Percentiles rank a stretch among this genome's conserved stretches.
These are phyloP conservation scores for Yamadazyma atlantica DNA, from an alignment of 1,139 yeast genomes.

Conservation along the genomic window DNA sequence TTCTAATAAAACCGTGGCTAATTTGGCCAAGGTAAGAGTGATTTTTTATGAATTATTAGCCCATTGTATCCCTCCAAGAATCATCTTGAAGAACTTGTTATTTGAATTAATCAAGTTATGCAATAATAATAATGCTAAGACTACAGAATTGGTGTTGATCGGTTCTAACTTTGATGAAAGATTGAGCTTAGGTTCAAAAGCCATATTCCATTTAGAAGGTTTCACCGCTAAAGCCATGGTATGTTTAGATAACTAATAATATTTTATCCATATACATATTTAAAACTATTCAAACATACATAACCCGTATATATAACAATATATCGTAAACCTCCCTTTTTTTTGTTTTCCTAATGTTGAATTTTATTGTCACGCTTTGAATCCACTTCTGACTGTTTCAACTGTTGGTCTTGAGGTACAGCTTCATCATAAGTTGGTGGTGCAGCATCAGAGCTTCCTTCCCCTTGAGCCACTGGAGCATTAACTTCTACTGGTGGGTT, in stretches of 20 bases:
- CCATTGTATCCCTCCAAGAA: constrained; percentile 88
- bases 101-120: constrained; percentile 52
- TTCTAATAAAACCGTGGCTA: constrained; percentile 66
- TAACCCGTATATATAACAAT: too few relatives aligned
- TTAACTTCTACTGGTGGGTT: too few relatives aligned
- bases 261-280: background rate
- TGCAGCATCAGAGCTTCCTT: constrained; percentile 15
- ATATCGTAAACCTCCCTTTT: too few relatives aligned
- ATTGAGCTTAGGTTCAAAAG: constrained; percentile 79
- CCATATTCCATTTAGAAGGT: constrained; percentile 93
- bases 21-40: constrained; percentile 70
- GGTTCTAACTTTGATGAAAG: constrained; percentile 87
- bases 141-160: constrained; percentile 57
- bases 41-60: constrained; percentile 81
- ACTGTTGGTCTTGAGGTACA: constrained; percentile 8
- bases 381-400: constrained; percentile 13
- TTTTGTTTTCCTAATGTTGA: constrained; percentile 17
- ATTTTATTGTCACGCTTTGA: constrained; percentile 35
- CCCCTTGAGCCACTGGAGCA: constrained; percentile 7
- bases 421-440: constrained; percentile 16
- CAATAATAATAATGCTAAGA: constrained; percentile 30
- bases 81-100: constrained; percentile 68
- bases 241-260: constrained; percentile 26
- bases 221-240: constrained; percentile 88
- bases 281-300: too few relatives aligned